These are phyloP conservation scores for Aspergillus asperescens DNA, from an alignment of 495 filamentous ascomycete genomes.

Conservation along the genomic window DNA sequence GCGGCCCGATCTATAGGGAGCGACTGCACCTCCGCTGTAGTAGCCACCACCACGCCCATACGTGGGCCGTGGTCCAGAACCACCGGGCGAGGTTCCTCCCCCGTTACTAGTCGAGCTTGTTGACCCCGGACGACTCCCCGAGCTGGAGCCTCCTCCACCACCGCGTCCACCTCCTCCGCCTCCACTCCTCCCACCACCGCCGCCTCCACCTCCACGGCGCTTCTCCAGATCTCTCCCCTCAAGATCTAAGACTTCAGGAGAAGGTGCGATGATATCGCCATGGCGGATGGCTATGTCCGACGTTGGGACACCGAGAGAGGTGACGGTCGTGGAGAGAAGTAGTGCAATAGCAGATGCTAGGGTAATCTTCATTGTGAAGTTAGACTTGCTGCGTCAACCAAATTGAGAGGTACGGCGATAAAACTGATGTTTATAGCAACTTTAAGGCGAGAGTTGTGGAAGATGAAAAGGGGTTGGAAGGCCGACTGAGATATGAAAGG, in stretches of 20 bases:
- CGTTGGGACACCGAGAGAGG: conserved; percentile 25
- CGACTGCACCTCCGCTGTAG: conserved; percentile 71
- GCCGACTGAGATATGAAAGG: neutral
- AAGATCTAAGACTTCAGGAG: conserved; percentile 27
- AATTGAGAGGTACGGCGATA: too few relatives aligned
- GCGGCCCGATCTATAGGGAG: conserved; percentile 62
- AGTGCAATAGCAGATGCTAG: conserved; percentile 24
- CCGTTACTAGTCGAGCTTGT: conserved; percentile 32
- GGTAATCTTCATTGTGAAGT: conserved; percentile 31
- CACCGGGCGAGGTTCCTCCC: conserved; percentile 61
- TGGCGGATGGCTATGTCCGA: conserved; percentile 24
- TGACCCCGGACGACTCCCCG: neutral
- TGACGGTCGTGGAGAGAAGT: conserved; percentile 27
- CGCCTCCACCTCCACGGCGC: conserved; percentile 41
- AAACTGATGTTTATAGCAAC: too few relatives aligned
- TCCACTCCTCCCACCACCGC: conserved; percentile 25
- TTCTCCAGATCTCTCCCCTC: conserved; percentile 41
- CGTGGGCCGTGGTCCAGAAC: conserved; percentile 55
- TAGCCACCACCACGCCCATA: conserved; percentile 64
- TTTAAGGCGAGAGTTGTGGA: neutral
- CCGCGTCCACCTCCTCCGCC: conserved; percentile 25
- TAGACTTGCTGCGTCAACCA: neutral
- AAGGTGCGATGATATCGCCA: conserved; percentile 10
- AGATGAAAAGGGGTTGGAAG: neutral
- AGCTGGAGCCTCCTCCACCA: conserved; percentile 20